These are phyloP conservation scores for Globisporangium rhizosaccharum DNA, from an alignment of 352 stramenopile species.

Conservation along the genomic window DNA sequence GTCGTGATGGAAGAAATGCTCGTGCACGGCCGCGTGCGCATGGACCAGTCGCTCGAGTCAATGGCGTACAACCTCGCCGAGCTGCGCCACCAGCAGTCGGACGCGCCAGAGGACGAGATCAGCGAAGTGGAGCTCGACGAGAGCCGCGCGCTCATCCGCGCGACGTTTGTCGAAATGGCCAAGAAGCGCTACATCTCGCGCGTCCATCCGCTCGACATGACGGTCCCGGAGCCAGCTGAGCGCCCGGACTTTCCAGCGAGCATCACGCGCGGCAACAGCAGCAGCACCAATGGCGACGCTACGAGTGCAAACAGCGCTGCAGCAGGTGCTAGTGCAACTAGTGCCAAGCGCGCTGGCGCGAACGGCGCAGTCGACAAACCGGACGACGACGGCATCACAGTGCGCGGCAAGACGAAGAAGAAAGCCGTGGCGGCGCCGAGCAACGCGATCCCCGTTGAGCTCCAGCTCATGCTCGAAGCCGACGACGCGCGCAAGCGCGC, in stretches of 20 bases:
- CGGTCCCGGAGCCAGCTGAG: slow-evolving; percentile 51
- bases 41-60: slow-evolving; percentile 79
- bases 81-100: slow-evolving; percentile 31
- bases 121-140: slow-evolving; percentile 69
- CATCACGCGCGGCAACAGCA: slow-evolving; percentile 47
- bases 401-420: slow-evolving; percentile 69
- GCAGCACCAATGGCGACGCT: neutral
- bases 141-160: slow-evolving; percentile 46
- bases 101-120: slow-evolving; percentile 48
- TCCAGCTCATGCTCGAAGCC: slow-evolving; percentile 84
- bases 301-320: slow-evolving; percentile 8
- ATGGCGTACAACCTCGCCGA: slow-evolving; percentile 82
- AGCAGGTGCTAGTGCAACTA: neutral
- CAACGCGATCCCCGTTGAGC: slow-evolving; percentile 66
- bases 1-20: slow-evolving; percentile 88
- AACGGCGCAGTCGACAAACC: slow-evolving; percentile 13
- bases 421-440: slow-evolving; percentile 17
- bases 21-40: slow-evolving; percentile 73
- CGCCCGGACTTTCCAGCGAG: slow-evolving; percentile 51
- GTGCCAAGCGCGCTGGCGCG: neutral
- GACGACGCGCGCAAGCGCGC: slow-evolving; percentile 47
- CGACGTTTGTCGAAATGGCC: slow-evolving; percentile 83
- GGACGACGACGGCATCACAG: slow-evolving; percentile 64
- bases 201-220: slow-evolving; percentile 81
- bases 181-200: slow-evolving; percentile 86